Evolutionary conservation across 768 basidiomycete species (phyloP).

Genomic region (Podaxis carcinomalis): DNA sequence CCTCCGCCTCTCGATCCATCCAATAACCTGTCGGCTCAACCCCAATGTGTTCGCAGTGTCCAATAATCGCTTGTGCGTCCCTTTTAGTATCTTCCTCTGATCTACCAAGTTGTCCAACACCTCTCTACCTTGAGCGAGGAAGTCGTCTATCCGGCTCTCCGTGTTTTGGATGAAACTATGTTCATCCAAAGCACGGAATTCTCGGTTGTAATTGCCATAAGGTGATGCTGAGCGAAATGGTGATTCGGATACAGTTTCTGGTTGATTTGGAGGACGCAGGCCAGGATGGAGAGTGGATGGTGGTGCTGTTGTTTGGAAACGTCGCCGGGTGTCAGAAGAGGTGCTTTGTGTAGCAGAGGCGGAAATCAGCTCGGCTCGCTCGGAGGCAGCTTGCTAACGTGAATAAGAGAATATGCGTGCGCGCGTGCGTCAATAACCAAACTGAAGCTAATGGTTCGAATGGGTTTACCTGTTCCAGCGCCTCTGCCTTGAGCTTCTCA

Average conservation of each 20-base stretch:
- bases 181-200: slow-evolving; percentile 80
- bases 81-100: slow-evolving; percentile 91
- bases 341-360: slow-evolving; percentile 34
- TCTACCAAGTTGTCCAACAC: slow-evolving; percentile 90
- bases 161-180: slow-evolving; percentile 86
- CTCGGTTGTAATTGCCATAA: slow-evolving; percentile 52
- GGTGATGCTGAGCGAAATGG: slow-evolving; percentile 70
- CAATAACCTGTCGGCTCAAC: slow-evolving; percentile 89
- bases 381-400: slow-evolving; percentile 50
- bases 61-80: slow-evolving; percentile 82
- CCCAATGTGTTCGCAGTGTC: slow-evolving; percentile 94
- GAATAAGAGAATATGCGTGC: background rate
- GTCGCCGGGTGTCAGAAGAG: slow-evolving; percentile 61
- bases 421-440: background rate
- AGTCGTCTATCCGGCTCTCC: slow-evolving; percentile 80
- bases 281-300: slow-evolving; percentile 52
- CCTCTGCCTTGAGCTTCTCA: slow-evolving; percentile 68
- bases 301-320: slow-evolving; percentile 48
- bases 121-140: slow-evolving; percentile 87
- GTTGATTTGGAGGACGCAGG: slow-evolving; percentile 41
- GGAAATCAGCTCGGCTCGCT: slow-evolving; percentile 64
- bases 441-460: background rate
- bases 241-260: slow-evolving; percentile 66
- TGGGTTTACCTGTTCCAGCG: slow-evolving; percentile 39
- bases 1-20: slow-evolving; percentile 97